Evolutionary conservation across 306 rosid genomes (phyloP).

Genomic region (Herpetospermum pedunculosum): DNA sequence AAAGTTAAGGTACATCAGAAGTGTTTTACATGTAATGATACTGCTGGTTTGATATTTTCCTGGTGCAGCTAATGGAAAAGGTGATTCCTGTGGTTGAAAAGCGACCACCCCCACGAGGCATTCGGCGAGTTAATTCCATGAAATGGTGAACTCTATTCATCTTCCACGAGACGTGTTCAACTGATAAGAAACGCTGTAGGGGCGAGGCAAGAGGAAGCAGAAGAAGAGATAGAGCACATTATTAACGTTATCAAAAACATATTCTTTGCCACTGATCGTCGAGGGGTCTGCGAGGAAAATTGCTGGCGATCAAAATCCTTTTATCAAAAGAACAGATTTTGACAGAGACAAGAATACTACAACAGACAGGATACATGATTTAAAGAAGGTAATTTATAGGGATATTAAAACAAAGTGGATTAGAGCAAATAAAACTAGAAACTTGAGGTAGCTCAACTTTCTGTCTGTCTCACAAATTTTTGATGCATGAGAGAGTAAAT

Average conservation of each 20-base stretch:
- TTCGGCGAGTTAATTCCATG: conserved; percentile 50
- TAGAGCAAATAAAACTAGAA: background rate
- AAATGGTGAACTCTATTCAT: conserved; percentile 52
- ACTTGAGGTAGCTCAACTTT: background rate
- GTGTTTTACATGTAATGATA: background rate
- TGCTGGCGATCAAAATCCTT: background rate
- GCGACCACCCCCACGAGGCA: conserved; percentile 48
- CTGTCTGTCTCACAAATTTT: background rate
- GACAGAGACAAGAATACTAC: background rate
- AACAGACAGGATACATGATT: background rate
- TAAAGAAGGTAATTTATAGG: background rate
- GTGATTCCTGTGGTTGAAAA: conserved; percentile 65
- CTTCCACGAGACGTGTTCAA: conserved; percentile 13
- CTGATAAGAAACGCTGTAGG: background rate
- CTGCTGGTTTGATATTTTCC: background rate
- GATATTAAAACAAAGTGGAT: background rate
- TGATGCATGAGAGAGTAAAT: background rate
- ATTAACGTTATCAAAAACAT: background rate
- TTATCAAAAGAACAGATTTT: background rate
- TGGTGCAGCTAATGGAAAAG: conserved; percentile 73
- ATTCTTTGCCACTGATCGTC: background rate
- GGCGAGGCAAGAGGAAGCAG: background rate
- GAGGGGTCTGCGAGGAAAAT: background rate
- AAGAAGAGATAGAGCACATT: background rate
- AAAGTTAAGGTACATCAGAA: background rate